Conservation (phyloP, 352 stramenopile genomes). For the Globisporangium cylindrosporum region DNA sequence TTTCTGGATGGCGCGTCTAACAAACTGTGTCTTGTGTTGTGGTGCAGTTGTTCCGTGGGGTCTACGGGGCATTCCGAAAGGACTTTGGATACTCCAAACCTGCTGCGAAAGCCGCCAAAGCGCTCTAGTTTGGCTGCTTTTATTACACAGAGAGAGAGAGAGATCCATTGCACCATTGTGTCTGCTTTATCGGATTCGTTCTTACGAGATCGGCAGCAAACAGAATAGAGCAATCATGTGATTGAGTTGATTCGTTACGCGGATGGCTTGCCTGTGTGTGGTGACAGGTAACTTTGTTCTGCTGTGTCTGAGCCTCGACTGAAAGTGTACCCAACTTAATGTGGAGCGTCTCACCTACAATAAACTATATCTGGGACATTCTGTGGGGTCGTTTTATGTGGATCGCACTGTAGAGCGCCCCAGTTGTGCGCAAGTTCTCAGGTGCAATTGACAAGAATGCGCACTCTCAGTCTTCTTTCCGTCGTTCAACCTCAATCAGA, state of each 20-base stretch:
- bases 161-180: background rate
- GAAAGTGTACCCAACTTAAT: background rate
- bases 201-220: background rate
- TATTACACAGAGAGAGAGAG: background rate
- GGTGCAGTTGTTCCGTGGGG: constrained; percentile 50
- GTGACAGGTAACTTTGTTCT: no score
- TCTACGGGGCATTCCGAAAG: constrained; percentile 52
- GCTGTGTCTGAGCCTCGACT: no score
- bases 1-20: constrained; percentile 1
- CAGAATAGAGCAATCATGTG: background rate
- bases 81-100: constrained; percentile 24
- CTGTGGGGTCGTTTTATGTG: background rate
- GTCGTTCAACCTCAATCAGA: constrained; percentile 6
- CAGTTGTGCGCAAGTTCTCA: constrained; percentile 9
- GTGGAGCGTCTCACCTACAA: background rate
- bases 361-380: background rate
- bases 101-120: background rate
- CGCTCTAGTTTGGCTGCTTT: background rate
- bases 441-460: constrained; percentile 4
- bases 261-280: no score
- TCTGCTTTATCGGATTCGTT: background rate
- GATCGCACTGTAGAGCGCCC: background rate
- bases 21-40: background rate
- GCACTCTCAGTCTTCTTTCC: constrained; percentile 1
- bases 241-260: background rate